Evolutionary conservation across 1,284 basidiomycete species (phyloP), one percentile per base, ranked within the genome.

Genomic region (Singerocomus inundabilis): DNA sequence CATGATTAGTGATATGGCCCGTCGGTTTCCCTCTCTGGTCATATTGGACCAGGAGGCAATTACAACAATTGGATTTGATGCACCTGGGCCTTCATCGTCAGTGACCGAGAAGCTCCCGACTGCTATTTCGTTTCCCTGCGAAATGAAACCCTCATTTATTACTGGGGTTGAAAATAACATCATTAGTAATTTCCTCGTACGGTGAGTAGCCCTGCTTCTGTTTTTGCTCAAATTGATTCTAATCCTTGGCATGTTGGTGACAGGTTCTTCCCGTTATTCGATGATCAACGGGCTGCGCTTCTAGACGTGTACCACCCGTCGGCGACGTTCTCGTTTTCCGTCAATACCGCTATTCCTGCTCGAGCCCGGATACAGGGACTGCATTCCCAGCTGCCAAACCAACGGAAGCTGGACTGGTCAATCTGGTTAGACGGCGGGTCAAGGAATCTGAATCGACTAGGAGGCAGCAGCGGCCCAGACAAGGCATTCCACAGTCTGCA

Each of bases 241-340:
- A 50, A 49, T 45, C 40, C 33, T 41, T 41, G 43, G 33, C 43
- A 53, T 43, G 44, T 56, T 48, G 51, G 45, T 21, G 30, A 4
- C 57, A 93, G 91, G 53, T 96, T 88, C 70, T 96, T 97, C 71
- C 79, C 84, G 4, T 69, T 85, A 2, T 96, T 90, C 67, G 96
- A 99, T 69, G 77, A 74, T 26, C 81, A 90, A 57, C 84, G 96
- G 25, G 69, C 75, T 1, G 72, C 78, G 3, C 78, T 97, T 6
- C 60, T 81, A 32, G 77, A 88, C 40, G 92, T 79, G 7, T 99
- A 98, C 67, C 83, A 90, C 53, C 81, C 88, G 1, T 74, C 81
- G 33, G 90, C 95, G 12, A 93, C 92, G 10, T 94, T 98, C 64
- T 96, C 94, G 0, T 88, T 88, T 67, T 86, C 88, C 12, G 80